Conservation (phyloP, 805 yeast genomes). For the Metschnikowia amazonensis region DNA sequence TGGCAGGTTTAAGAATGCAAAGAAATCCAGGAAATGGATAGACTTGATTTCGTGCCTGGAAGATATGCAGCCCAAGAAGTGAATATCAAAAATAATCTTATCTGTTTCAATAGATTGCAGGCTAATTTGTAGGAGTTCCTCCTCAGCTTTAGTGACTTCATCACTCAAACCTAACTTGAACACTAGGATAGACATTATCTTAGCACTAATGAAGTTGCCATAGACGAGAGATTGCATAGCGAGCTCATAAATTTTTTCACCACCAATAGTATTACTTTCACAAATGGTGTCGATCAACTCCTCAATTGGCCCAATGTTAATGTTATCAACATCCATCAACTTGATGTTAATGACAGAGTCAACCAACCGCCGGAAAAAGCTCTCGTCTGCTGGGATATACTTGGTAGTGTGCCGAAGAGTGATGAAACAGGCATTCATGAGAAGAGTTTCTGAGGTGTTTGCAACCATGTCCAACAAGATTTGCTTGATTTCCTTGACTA, state of each 20-base stretch:
- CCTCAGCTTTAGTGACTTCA: constrained; percentile 25
- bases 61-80: constrained; percentile 51
- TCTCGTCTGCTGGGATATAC: constrained; percentile 9
- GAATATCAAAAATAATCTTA: constrained; percentile 32
- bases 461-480: constrained; percentile 11
- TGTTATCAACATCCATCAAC: constrained; percentile 19
- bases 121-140: constrained; percentile 28
- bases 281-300: constrained; percentile 13
- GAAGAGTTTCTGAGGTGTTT: constrained; percentile 9
- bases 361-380: constrained; percentile 8
- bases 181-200: constrained; percentile 22
- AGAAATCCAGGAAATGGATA: constrained; percentile 35
- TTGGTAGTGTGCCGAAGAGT: constrained; percentile 12
- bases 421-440: constrained; percentile 10
- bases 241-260: constrained; percentile 4
- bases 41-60: constrained; percentile 3
- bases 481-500: not conserved
- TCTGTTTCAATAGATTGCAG: constrained; percentile 11
- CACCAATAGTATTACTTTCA: constrained; percentile 6
- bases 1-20: constrained; percentile 9
- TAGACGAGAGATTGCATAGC: constrained; percentile 17
- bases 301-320: constrained; percentile 17
- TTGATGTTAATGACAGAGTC: constrained; percentile 17
- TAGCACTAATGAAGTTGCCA: constrained; percentile 26
- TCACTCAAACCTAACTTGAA: constrained; percentile 14